Percentiles rank a stretch among this genome's conserved stretches.
Evolutionary conservation across 2,329 filamentous ascomycete genomes (phyloP).

Genomic region (Uncinocarpus reesii): DNA sequence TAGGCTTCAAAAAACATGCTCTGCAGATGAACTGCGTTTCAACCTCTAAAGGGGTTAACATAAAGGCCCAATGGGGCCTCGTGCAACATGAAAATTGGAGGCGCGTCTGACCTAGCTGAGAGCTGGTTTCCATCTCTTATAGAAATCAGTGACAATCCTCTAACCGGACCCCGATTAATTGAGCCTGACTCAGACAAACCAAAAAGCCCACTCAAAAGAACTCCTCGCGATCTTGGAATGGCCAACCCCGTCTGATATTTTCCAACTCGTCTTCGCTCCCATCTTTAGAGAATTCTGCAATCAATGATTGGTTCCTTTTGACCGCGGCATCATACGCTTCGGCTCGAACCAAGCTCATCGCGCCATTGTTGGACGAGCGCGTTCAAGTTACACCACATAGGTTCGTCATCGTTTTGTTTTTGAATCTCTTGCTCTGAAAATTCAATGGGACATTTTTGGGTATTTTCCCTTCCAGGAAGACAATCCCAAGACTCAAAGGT

Average conservation of each 20-base stretch:
- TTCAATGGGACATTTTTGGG: slow-evolving; percentile 9
- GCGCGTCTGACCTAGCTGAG: too few species aligned
- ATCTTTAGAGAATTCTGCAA: neutral
- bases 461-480: neutral
- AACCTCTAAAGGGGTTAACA: too few species aligned
- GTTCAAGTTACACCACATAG: slow-evolving; percentile 12
- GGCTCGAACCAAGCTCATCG: slow-evolving; percentile 9
- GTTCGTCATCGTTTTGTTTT: slow-evolving; percentile 12
- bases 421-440: slow-evolving; percentile 12
- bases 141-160: too few species aligned
- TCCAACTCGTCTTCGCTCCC: slow-evolving; percentile 13
- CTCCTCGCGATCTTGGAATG: slow-evolving; percentile 15
- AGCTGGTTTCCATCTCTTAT: too few species aligned
- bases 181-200: too few species aligned
- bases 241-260: slow-evolving; percentile 11
- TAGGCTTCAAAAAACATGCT: too few species aligned
- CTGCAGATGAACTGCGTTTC: too few species aligned
- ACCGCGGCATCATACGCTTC: slow-evolving; percentile 11
- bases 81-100: too few species aligned
- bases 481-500: slow-evolving; percentile 11
- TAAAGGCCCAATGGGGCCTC: too few species aligned
- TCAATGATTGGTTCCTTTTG: slow-evolving; percentile 12
- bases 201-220: too few species aligned
- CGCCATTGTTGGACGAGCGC: slow-evolving; percentile 14
- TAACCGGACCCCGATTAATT: too few species aligned